Conservation (phyloP, 352 stramenopile species). For the Phytophthora crassamura region DNA sequence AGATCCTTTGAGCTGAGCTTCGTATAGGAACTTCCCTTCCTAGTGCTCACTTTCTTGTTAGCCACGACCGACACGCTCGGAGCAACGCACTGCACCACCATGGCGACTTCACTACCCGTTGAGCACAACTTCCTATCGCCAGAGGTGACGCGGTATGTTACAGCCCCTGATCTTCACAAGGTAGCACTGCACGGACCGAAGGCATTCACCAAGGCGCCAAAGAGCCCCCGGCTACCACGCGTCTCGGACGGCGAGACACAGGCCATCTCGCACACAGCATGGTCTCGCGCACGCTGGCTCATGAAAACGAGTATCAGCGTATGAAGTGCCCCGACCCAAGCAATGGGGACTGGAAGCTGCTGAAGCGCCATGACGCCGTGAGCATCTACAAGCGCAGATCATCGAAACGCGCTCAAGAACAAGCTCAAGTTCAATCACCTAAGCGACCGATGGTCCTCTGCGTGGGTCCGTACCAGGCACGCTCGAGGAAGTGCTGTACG, state of each 20-base stretch:
- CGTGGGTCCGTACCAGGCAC: conserved; percentile 47
- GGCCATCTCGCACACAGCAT: conserved; percentile 43
- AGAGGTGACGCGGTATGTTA: conserved; percentile 18
- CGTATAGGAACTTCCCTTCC: no score
- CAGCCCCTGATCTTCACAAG: conserved; percentile 15
- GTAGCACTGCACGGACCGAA: conserved; percentile 18
- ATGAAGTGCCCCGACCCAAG: conserved; percentile 23
- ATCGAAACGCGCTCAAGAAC: conserved; percentile 4
- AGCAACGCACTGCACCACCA: conserved; percentile 5
- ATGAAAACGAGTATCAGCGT: conserved; percentile 47
- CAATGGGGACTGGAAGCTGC: conserved; percentile 40
- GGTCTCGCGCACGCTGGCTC: conserved; percentile 50
- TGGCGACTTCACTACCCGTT: conserved; percentile 10
- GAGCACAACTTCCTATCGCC: conserved; percentile 1
- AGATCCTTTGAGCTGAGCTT: no score
- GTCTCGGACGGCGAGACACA: conserved; percentile 39
- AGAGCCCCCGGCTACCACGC: conserved; percentile 17
- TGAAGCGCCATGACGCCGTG: conserved; percentile 44
- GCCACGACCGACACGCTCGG: conserved; percentile 10
- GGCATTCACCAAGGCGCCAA: conserved; percentile 13
- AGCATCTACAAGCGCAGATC: conserved; percentile 44
- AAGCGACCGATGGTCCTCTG: conserved; percentile 54
- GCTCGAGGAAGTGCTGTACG: conserved; percentile 60
- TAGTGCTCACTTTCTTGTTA: conserved; percentile 8
- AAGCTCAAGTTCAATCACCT: background rate